Conservation (phyloP, 345 rosid species). For the Litchi chinensis region DNA sequence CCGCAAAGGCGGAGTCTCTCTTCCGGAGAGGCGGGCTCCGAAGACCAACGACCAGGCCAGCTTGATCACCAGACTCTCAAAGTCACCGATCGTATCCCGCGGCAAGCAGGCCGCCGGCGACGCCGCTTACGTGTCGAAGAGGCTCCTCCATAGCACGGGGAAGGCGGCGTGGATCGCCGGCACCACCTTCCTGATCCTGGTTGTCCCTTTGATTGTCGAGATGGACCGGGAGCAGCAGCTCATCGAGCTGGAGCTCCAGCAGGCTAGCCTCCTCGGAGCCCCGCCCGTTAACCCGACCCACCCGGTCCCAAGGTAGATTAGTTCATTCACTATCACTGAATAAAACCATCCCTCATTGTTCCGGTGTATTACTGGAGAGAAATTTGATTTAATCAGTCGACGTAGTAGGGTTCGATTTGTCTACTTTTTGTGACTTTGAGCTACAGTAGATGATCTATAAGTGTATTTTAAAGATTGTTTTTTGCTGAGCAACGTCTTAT, state of each 20-base stretch:
- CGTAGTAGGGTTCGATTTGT: neutral
- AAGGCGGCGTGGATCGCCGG: conserved; percentile 89
- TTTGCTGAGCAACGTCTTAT: neutral
- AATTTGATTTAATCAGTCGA: neutral
- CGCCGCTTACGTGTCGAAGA: conserved; percentile 62
- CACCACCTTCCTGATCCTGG: conserved; percentile 67
- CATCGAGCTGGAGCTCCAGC: conserved; percentile 69
- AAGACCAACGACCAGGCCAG: conserved; percentile 29
- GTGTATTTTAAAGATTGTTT: neutral
- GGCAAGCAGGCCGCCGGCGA: conserved; percentile 63
- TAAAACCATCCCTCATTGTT: neutral
- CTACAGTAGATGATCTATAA: neutral
- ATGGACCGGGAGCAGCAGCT: conserved; percentile 72
- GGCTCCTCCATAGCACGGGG: conserved; percentile 79
- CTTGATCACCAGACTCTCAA: conserved; percentile 45
- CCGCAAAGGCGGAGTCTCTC: conserved; percentile 53
- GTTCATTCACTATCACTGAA: neutral
- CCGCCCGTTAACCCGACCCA: conserved; percentile 31
- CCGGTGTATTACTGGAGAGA: neutral
- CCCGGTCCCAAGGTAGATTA: conserved; percentile 10
- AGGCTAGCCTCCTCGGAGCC: conserved; percentile 68
- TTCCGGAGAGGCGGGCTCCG: conserved; percentile 37
- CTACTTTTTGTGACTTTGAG: neutral
- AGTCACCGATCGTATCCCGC: conserved; percentile 44
- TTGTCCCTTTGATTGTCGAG: conserved; percentile 65